phyloP scores from a whole-genome alignment of 2,329 filamentous ascomycete species.

The Claviceps africana region DNA sequence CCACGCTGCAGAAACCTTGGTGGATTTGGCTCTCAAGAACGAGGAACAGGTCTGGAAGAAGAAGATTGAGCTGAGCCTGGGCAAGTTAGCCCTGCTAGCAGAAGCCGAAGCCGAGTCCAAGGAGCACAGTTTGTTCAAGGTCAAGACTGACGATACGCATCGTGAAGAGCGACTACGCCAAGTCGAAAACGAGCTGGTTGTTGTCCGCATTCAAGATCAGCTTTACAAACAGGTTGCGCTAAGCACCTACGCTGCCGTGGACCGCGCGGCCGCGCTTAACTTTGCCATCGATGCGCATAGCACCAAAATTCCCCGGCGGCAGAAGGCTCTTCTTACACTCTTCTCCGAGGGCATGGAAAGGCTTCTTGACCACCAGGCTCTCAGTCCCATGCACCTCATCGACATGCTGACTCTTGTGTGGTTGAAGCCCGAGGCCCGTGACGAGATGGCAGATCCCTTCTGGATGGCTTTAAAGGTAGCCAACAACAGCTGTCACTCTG shows the following conservation, averaged over 20 bases:
- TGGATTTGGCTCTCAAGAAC: slow-evolving; percentile 52
- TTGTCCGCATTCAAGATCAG: slow-evolving; percentile 67
- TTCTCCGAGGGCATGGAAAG: slow-evolving; percentile 57
- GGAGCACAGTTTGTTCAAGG: slow-evolving; percentile 22
- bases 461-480: slow-evolving; percentile 55
- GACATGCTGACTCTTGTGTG: slow-evolving; percentile 67
- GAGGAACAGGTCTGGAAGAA: slow-evolving; percentile 84
- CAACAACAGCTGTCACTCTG: slow-evolving; percentile 39
- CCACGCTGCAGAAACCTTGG: slow-evolving; percentile 56
- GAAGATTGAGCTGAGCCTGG: slow-evolving; percentile 80
- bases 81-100: slow-evolving; percentile 67
- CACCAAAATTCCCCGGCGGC: slow-evolving; percentile 38
- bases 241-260: slow-evolving; percentile 57
- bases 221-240: slow-evolving; percentile 59
- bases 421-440: slow-evolving; percentile 29
- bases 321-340: slow-evolving; percentile 53
- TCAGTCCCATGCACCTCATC: slow-evolving; percentile 52
- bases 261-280: slow-evolving; percentile 63
- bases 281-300: slow-evolving; percentile 59
- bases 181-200: slow-evolving; percentile 49
- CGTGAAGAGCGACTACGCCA: slow-evolving; percentile 32
- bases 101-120: slow-evolving; percentile 26
- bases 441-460: slow-evolving; percentile 55
- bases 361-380: slow-evolving; percentile 56
- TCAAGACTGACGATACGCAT: slow-evolving; percentile 19